A percentile compares a stretch with the other conserved stretches of the same genome.
phyloP scores from a whole-genome alignment of 768 basidiomycete genomes.

The Agaricus sinodeliciosus region DNA sequence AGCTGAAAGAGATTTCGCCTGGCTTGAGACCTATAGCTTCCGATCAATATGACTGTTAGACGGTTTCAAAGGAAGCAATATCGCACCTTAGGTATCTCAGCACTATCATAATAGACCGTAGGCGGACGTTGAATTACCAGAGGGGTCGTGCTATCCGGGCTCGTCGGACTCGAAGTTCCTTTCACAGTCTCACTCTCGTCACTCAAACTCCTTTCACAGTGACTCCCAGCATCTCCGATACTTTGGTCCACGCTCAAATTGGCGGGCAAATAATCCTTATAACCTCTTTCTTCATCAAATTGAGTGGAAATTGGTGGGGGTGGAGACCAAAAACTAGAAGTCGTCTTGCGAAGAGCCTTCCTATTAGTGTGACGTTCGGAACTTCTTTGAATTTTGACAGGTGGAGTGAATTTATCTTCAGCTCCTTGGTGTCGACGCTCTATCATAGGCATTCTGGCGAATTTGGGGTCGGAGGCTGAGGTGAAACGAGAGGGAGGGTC shows the following conservation, averaged over 20 bases:
- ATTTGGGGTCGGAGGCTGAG: neutral
- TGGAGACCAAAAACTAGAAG: conserved; percentile 21
- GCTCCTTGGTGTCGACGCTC: neutral
- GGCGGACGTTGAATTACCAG: neutral
- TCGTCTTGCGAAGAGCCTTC: neutral
- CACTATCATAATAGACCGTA: neutral
- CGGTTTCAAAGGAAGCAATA: neutral
- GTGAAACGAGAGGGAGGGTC: neutral
- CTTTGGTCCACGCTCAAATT: conserved; percentile 2
- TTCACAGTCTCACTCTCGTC: conserved; percentile 6
- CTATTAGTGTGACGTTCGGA: conserved; percentile 9
- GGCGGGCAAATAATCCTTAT: neutral
- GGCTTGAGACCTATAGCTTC: neutral
- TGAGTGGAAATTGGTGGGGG: neutral
- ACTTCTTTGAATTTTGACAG: neutral
- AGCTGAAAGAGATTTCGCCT: neutral
- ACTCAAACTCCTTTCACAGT: conserved; percentile 5
- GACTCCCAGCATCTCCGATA: neutral
- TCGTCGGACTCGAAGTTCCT: conserved; percentile 1
- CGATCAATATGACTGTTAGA: neutral
- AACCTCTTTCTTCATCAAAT: neutral
- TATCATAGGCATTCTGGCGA: neutral
- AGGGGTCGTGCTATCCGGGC: neutral
- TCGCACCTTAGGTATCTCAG: neutral
- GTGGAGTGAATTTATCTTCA: neutral